Conservation (phyloP, 805 yeast species). For the Millerago galiae region DNA sequence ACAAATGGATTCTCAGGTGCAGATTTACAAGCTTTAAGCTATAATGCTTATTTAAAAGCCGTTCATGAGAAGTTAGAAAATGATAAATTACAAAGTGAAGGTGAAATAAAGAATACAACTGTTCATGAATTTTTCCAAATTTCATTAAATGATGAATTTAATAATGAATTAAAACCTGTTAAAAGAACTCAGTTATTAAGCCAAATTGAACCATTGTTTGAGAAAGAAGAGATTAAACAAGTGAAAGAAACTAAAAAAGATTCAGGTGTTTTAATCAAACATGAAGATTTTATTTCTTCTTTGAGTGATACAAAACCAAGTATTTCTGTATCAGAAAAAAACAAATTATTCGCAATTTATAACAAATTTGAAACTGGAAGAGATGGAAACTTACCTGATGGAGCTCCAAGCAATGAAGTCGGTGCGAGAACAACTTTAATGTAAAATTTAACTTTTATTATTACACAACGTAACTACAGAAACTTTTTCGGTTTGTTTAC, state of each 20-base stretch:
- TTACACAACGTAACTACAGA: neutral
- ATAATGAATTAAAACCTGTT: slow-evolving; percentile 26
- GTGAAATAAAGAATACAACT: slow-evolving; percentile 9
- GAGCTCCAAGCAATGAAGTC: slow-evolving; percentile 68
- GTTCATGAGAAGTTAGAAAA: slow-evolving; percentile 62
- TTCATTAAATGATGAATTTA: slow-evolving; percentile 18
- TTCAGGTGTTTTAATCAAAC: slow-evolving; percentile 39
- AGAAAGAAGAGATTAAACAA: slow-evolving; percentile 3
- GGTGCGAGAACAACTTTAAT: slow-evolving; percentile 83
- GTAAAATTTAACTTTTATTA: slow-evolving; percentile 30
- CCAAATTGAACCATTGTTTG: slow-evolving; percentile 34
- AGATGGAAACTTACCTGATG: slow-evolving; percentile 86
- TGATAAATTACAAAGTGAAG: slow-evolving; percentile 29
- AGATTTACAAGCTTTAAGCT: slow-evolving; percentile 86
- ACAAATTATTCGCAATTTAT: slow-evolving; percentile 59
- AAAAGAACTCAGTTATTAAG: slow-evolving; percentile 35
- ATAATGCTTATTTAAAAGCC: slow-evolving; percentile 85
- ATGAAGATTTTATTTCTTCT: slow-evolving; percentile 54
- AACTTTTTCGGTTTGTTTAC: neutral
- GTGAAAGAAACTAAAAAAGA: slow-evolving; percentile 10
- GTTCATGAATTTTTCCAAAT: slow-evolving; percentile 39
- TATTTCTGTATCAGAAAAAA: slow-evolving; percentile 66
- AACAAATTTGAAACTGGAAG: slow-evolving; percentile 66
- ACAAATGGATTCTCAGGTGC: slow-evolving; percentile 90
- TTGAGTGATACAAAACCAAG: slow-evolving; percentile 81